Conservation (phyloP, 208 protist genomes). For the Endotrypanum monterogeii region DNA sequence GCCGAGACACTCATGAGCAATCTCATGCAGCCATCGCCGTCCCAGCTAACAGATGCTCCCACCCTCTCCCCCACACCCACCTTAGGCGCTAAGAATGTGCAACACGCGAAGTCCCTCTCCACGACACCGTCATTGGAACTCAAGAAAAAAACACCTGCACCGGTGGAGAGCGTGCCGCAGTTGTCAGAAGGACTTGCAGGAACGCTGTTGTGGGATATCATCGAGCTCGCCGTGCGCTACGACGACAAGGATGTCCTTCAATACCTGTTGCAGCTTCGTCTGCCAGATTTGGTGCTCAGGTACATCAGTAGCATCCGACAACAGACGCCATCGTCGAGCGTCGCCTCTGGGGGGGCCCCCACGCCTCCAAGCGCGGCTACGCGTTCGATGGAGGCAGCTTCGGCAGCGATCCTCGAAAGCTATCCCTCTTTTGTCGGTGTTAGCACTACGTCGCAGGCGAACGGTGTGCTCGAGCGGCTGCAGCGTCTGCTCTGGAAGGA, state of each 20-base stretch:
- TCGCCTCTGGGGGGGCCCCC: neutral
- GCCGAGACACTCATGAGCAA: constrained; percentile 44
- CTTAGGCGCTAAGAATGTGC: neutral
- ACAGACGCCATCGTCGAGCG: constrained; percentile 10
- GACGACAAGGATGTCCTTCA: constrained; percentile 60
- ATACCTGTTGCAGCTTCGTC: constrained; percentile 44
- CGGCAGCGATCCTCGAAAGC: constrained; percentile 17
- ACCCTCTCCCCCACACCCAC: neutral
- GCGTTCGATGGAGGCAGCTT: constrained; percentile 17
- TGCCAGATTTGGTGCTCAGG: constrained; percentile 32
- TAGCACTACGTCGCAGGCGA: constrained; percentile 28
- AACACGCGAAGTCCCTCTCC: neutral
- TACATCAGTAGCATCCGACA: constrained; percentile 19
- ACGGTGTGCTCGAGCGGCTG: constrained; percentile 33
- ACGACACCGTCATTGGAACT: neutral
- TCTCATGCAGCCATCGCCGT: neutral
- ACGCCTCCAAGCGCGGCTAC: constrained; percentile 5
- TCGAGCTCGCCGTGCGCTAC: constrained; percentile 79
- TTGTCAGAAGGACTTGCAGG: constrained; percentile 22
- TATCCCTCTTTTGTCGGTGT: constrained; percentile 44
- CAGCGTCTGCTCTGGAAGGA: constrained; percentile 50
- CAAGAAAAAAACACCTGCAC: too few relatives aligned
- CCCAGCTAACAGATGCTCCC: neutral
- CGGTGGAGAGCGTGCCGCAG: neutral
- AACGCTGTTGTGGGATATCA: constrained; percentile 60